Evolutionary conservation across 2,329 filamentous ascomycete genomes (phyloP), one percentile per base, ranked within the genome.

Genomic region (Talaromyces sp.): DNA sequence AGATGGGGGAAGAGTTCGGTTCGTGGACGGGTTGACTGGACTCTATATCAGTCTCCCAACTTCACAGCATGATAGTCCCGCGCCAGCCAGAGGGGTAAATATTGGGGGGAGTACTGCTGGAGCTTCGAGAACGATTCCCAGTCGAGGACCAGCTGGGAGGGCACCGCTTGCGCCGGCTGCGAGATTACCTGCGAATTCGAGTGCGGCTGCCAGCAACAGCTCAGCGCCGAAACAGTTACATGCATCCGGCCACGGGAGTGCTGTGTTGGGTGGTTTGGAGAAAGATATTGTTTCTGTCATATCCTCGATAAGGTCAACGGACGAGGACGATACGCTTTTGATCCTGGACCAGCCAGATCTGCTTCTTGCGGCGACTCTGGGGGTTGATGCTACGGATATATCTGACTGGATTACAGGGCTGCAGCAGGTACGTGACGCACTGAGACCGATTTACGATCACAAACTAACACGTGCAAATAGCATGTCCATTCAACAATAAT

Each of bases 1-100:
- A 58, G 79, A 80, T 38, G 82, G 83, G 63, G 83, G 83, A 32
- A 82, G 81, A 56, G 88, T 96, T 67, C 77, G 79, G 50, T 93
- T 91, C 66, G 81, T 96, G 32, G 91, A 96, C 74, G 90, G 90
- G 21, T 77, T 95, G 61, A 84, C 81, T 21, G 80, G 80, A 27
- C 70, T 90, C 27, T 89, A 85, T 66, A 68, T 61, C 62, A 35
- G 64, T 11, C 64, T 67, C n/a, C 31, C 5, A 17, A 24, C 50
- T 3, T 14, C 46, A 21, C 55, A 49, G 21, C 17, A 64, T n/a
- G 13, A 11, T 24, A 46, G 58, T 29, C 17, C 13, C 43, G 2
- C 24, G n/a, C 5, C 26, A 51, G 29, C 13, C 51, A 24, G 54
- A 19, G 35, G 54, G 31, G 8, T 4, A 9, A 29, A 13, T 19